Conservation (phyloP, 2,329 filamentous ascomycete species). For the Epichloe bromicola region DNA sequence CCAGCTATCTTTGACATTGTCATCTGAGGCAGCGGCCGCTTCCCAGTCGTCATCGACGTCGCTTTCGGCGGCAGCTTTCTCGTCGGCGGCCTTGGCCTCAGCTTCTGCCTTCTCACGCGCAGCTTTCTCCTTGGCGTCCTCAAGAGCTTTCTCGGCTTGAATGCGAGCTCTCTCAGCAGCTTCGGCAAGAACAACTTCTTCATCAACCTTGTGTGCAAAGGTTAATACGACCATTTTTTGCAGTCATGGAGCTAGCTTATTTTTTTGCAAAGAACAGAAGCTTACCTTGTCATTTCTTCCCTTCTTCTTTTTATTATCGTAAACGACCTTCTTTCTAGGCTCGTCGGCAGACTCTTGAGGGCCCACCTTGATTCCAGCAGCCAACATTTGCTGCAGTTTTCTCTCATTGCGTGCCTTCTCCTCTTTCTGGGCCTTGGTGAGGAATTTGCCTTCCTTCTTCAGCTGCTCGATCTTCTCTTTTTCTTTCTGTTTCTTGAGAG, state of each 20-base stretch:
- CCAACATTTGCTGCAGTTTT: conserved; percentile 76
- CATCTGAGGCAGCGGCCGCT: conserved; percentile 56
- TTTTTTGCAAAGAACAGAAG: background rate
- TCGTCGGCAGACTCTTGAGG: conserved; percentile 41
- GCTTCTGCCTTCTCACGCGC: conserved; percentile 42
- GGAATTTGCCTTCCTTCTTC: conserved; percentile 76
- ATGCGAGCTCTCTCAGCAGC: conserved; percentile 57
- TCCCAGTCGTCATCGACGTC: conserved; percentile 80
- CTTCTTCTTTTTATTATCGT: conserved; percentile 72
- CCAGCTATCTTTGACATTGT: conserved; percentile 88
- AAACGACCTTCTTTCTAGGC: conserved; percentile 64
- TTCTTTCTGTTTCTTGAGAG: conserved; percentile 71
- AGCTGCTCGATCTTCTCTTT: conserved; percentile 77
- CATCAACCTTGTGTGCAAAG: conserved; percentile 43
- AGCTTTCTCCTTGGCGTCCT: conserved; percentile 49
- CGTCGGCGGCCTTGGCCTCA: conserved; percentile 40
- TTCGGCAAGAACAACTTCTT: conserved; percentile 66
- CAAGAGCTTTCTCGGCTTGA: conserved; percentile 55
- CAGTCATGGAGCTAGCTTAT: background rate
- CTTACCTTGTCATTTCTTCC: conserved; percentile 44
- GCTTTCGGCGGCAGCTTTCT: conserved; percentile 41
- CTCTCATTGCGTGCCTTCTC: conserved; percentile 67
- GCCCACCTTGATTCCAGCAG: conserved; percentile 61
- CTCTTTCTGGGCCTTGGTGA: conserved; percentile 76
- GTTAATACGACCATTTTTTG: background rate